Percentiles rank a stretch among this genome's conserved stretches.
Evolutionary conservation across 768 basidiomycete genomes (phyloP).

Genomic region (Amanita phalloides): DNA sequence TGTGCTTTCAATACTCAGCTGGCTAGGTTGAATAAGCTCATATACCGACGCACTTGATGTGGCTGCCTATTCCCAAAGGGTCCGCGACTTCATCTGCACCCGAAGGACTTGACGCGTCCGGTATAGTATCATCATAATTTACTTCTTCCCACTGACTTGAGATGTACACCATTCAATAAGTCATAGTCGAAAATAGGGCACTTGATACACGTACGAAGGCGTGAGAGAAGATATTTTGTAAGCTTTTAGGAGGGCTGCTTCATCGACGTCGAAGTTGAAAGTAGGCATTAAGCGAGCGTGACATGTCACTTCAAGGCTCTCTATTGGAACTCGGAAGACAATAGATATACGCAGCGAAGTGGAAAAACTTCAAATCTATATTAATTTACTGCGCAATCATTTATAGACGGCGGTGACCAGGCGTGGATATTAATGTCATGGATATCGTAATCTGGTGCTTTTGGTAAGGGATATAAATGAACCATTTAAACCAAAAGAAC

Average conservation of each 20-base stretch:
- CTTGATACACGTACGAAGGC: conserved; percentile 46
- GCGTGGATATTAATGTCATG: background rate
- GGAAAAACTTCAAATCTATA: too few species aligned
- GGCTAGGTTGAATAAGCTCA: background rate
- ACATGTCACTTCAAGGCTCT: background rate
- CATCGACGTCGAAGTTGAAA: conserved; percentile 65
- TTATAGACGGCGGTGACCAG: too few species aligned
- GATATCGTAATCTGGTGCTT: background rate
- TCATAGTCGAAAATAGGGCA: background rate
- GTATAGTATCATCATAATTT: conserved; percentile 75
- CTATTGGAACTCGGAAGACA: too few species aligned
- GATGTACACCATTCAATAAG: background rate
- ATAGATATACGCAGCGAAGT: too few species aligned
- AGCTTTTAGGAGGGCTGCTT: conserved; percentile 74
- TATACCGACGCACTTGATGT: conserved; percentile 38
- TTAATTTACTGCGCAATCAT: too few species aligned
- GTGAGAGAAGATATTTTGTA: conserved; percentile 74
- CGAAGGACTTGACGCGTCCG: conserved; percentile 46
- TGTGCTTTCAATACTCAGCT: conserved; percentile 14
- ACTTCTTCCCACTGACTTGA: conserved; percentile 83
- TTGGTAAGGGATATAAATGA: background rate
- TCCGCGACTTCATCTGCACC: conserved; percentile 35
- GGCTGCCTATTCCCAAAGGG: conserved; percentile 66
- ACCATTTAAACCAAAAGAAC: conserved; percentile 45
- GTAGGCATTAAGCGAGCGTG: conserved; percentile 34